Percentiles rank a stretch among this genome's conserved stretches.
These are phyloP conservation scores for Cutaneotrichosporon sp. DNA, from an alignment of 1,284 basidiomycete species.

Conservation along the genomic window DNA sequence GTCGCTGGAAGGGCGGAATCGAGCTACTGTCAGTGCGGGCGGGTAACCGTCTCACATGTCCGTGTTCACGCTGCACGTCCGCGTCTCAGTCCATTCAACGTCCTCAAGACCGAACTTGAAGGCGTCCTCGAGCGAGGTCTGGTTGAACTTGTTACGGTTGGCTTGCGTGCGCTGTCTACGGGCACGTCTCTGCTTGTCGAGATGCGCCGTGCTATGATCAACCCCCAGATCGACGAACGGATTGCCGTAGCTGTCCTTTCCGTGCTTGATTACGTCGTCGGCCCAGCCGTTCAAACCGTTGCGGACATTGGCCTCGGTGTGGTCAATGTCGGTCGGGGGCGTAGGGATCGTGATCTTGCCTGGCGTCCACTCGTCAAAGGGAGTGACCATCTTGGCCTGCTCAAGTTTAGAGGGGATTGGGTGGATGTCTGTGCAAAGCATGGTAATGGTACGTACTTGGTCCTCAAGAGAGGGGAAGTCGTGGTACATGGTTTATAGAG, in stretches of 20 bases:
- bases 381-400: constrained; percentile 6
- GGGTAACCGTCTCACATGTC: constrained; percentile 26
- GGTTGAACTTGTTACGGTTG: background rate
- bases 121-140: constrained; percentile 26
- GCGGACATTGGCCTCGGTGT: constrained; percentile 9
- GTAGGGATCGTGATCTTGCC: constrained; percentile 8
- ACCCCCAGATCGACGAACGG: constrained; percentile 7
- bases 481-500: background rate
- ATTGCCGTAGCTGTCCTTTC: constrained; percentile 15
- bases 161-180: background rate
- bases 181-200: background rate
- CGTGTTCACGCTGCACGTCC: constrained; percentile 26
- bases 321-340: constrained; percentile 1
- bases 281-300: constrained; percentile 15
- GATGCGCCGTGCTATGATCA: constrained; percentile 2
- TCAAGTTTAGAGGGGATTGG: background rate
- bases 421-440: background rate
- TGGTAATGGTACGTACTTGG: background rate
- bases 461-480: background rate
- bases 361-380: constrained; percentile 14
- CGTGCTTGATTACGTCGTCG: background rate
- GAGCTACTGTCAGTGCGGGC: constrained; percentile 23
- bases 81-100: constrained; percentile 31
- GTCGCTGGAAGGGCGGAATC: constrained; percentile 37
- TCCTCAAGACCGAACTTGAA: constrained; percentile 37